Evolutionary conservation across 1,139 yeast genomes (phyloP).

Genomic region (Nakaseomyces kungkrabaensis): DNA sequence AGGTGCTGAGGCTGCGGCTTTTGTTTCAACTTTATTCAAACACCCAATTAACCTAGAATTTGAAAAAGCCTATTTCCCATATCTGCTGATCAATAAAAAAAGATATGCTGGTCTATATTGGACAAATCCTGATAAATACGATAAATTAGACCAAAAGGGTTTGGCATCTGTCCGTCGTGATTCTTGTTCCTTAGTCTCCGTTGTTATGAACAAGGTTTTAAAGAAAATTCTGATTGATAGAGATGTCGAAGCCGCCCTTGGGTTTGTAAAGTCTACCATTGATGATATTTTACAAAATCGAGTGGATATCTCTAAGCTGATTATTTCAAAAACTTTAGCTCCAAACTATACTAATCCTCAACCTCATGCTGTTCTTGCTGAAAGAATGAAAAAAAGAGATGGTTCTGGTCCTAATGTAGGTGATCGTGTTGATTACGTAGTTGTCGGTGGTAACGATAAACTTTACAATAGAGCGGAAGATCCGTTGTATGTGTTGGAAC

Average conservation of each 20-base stretch:
- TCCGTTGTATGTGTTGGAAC: conserved; percentile 85
- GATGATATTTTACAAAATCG: conserved; percentile 85
- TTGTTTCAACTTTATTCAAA: conserved; percentile 66
- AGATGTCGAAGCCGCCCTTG: conserved; percentile 80
- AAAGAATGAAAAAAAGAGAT: conserved; percentile 91
- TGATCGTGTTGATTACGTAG: conserved; percentile 96
- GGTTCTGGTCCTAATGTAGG: conserved; percentile 96
- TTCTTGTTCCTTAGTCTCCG: conserved; percentile 88
- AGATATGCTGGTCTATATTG: conserved; percentile 95
- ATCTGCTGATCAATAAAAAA: conserved; percentile 84
- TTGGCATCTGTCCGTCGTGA: conserved; percentile 97
- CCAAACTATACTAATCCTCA: conserved; percentile 93
- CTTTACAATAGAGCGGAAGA: conserved; percentile 95
- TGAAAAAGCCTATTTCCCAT: conserved; percentile 94
- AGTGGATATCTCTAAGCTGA: conserved; percentile 86
- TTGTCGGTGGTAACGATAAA: conserved; percentile 77
- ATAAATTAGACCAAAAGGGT: conserved; percentile 97
- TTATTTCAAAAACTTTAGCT: conserved; percentile 87
- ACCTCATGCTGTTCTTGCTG: conserved; percentile 94
- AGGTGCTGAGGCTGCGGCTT: conserved; percentile 91
- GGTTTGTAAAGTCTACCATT: conserved; percentile 76
- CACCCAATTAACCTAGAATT: conserved; percentile 91
- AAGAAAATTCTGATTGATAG: conserved; percentile 80
- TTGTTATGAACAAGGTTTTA: conserved; percentile 85
- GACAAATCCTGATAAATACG: conserved; percentile 84